A percentile compares a stretch with the other conserved stretches of the same genome.
phyloP scores from a whole-genome alignment of 2,329 filamentous ascomycete genomes.

The Nothophoma quercina region DNA sequence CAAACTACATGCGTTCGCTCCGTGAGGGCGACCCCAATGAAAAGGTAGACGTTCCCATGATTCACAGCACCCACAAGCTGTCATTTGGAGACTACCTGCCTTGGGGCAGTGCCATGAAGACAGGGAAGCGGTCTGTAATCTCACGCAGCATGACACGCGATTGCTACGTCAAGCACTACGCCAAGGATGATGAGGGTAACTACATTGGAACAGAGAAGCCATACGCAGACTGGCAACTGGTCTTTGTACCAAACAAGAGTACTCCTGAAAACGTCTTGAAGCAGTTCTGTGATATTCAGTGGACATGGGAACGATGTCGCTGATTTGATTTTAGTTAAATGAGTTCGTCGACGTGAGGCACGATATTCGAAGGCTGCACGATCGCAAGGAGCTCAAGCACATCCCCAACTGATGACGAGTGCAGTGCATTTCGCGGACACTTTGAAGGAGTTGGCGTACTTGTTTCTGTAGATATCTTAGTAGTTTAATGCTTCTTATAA shows the following conservation, averaged over 20 bases:
- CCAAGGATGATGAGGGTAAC: constrained; percentile 15
- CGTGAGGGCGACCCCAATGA: constrained; percentile 10
- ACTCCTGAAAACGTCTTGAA: constrained; percentile 12
- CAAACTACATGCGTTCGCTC: constrained; percentile 9
- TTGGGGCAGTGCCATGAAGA: constrained; percentile 10
- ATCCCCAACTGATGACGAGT: not conserved
- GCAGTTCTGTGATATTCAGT: not conserved
- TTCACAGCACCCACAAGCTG: constrained; percentile 11
- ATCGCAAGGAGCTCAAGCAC: constrained; percentile 8
- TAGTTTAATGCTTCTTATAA: not conserved
- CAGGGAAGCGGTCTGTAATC: constrained; percentile 10
- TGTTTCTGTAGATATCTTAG: not conserved
- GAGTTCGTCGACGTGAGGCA: constrained; percentile 15
- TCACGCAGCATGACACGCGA: constrained; percentile 18
- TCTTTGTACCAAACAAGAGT: constrained; percentile 14
- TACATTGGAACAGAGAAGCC: constrained; percentile 17
- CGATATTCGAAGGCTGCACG: constrained; percentile 9
- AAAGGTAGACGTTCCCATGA: constrained; percentile 15
- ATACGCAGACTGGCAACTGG: constrained; percentile 10
- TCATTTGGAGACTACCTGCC: constrained; percentile 13
- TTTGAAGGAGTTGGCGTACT: not conserved
- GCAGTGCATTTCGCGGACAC: too few species aligned
- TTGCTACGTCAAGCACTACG: constrained; percentile 17
- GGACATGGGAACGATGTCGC: not conserved
- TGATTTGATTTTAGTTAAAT: constrained; percentile 2